Evolutionary conservation across 1,284 basidiomycete genomes (phyloP).

Genomic region (Pseudozyma pruni): DNA sequence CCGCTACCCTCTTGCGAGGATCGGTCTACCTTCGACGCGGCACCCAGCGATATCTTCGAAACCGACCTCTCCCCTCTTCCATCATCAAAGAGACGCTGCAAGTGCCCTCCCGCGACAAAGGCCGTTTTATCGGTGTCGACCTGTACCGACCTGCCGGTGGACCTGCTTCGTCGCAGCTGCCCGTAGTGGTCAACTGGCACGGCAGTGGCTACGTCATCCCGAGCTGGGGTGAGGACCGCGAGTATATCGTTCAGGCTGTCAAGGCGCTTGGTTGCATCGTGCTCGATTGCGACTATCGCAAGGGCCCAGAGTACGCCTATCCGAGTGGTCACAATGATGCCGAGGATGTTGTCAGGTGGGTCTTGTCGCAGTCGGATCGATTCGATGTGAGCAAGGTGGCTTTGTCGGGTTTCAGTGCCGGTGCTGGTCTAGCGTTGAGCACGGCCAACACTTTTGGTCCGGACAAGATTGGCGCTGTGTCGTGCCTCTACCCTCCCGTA

Average conservation of each 20-base stretch:
- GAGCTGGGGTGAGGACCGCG: conserved; percentile 43
- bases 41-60: conserved; percentile 27
- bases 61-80: conserved; percentile 9
- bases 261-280: conserved; percentile 27
- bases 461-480: conserved; percentile 42
- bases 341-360: conserved; percentile 50
- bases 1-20: conserved; percentile 16
- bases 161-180: conserved; percentile 17
- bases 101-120: conserved; percentile 34
- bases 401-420: conserved; percentile 59
- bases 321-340: conserved; percentile 50
- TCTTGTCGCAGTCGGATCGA: conserved; percentile 34
- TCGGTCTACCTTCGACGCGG: conserved; percentile 19
- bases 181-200: conserved; percentile 41
- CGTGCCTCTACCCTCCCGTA: conserved; percentile 45
- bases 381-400: conserved; percentile 42
- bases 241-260: conserved; percentile 26
- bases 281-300: conserved; percentile 58
- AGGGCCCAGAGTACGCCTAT: conserved; percentile 58
- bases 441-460: conserved; percentile 28
- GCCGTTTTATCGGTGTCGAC: conserved; percentile 36
- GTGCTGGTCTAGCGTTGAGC: conserved; percentile 54
- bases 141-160: conserved; percentile 28
- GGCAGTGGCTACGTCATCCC: conserved; percentile 41
- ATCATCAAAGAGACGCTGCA: conserved; percentile 25